phyloP scores from a whole-genome alignment of 257 asterid genomes.

The Plantago ovata region DNA sequence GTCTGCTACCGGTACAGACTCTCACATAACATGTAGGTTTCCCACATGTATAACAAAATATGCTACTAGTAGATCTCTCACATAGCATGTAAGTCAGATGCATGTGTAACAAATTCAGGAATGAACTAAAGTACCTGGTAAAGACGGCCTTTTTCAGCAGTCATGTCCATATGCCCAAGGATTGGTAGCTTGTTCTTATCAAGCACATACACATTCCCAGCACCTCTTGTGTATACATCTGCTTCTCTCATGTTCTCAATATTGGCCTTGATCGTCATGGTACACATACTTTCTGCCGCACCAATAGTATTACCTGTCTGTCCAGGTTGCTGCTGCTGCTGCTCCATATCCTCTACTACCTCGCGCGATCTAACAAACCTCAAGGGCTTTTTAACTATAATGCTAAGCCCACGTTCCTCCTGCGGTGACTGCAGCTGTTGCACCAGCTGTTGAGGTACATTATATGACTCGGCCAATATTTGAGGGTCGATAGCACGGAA shows the following conservation, averaged over 20 bases:
- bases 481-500: slow-evolving; percentile 38
- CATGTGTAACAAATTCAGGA: too few species aligned
- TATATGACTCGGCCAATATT: slow-evolving; percentile 58
- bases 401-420: slow-evolving; percentile 49
- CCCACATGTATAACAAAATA: too few species aligned
- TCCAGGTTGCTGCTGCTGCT: background rate
- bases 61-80: too few species aligned
- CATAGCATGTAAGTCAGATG: too few species aligned
- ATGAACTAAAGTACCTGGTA: slow-evolving; percentile 55
- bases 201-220: slow-evolving; percentile 52
- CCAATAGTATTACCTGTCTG: slow-evolving; percentile 32
- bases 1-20: too few species aligned
- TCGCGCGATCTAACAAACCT: slow-evolving; percentile 46
- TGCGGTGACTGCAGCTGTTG: slow-evolving; percentile 33
- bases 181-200: slow-evolving; percentile 58
- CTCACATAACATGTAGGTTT: too few species aligned
- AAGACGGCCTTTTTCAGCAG: slow-evolving; percentile 58
- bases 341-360: slow-evolving; percentile 17
- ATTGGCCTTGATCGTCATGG: slow-evolving; percentile 42
- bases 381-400: slow-evolving; percentile 38
- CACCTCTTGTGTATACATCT: slow-evolving; percentile 54
- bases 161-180: slow-evolving; percentile 61
- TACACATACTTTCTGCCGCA: slow-evolving; percentile 55
- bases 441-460: slow-evolving; percentile 34
- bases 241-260: slow-evolving; percentile 38